Base-by-base conservation (phyloP, 306 rosid genomes). In the Rosa chinensis region DNA sequence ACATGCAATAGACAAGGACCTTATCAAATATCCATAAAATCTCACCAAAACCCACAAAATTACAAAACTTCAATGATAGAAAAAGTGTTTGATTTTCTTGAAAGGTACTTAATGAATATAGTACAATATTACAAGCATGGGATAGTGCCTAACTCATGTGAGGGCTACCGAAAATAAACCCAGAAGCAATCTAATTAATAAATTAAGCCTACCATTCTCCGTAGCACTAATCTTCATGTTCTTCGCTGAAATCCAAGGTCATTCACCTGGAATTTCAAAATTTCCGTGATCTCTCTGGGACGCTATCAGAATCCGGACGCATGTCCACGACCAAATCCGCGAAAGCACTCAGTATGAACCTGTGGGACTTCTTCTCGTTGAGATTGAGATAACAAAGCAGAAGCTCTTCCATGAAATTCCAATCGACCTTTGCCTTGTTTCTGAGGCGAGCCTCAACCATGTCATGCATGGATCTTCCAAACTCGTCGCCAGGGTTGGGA, bases 361-460 rank as follows among this genome's bases (percentile, higher is more conserved):
- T 88, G 78, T 86, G 80, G 2, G 87, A 86, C 40, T 85, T 89
- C 71, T 92, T 92, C 23, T 94, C 89, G 66, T 94, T 94, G 7
- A 90, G 42, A 53, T 86, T 92, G 0, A 94, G 77, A 66, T 88
- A 86, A 66, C 83, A 80, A 66, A 89, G 87, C 79, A 94, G 76
- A 73, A 94, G 88, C 80, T 94, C 95, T 43, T 88, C 89, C 97
- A 92, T 84, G 86, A 92, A 94, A 50, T 85, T 88, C 97, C 98
- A 94, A 68, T 94, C 97, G 6, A 94, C 89, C 16, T 20, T 74
- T 66, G 82, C 87, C 4, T 82, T 39, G 9, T 84, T 81, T 18
- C 71, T 84, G 58, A 76, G 3, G 8, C 89, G 87, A 1, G 78
- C 82, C 45, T 92, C 91, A n/a, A 92, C 85, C 83, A 91, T 69